These are phyloP conservation scores for Plenodomus tracheiphilus DNA, from an alignment of 2,329 filamentous ascomycete genomes.

Conservation along the genomic window DNA sequence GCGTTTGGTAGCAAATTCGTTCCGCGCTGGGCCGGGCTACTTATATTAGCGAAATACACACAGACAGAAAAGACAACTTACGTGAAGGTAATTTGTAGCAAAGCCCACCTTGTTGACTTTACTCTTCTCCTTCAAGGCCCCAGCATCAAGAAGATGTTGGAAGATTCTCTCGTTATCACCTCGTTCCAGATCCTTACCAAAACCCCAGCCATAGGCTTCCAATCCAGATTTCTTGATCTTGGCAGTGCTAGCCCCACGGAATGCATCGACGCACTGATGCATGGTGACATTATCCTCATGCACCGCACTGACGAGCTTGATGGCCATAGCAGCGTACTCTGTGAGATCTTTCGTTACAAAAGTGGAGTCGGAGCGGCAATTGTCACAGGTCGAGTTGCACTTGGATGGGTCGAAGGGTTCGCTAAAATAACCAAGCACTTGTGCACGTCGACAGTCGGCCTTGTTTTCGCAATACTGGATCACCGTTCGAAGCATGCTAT, in stretches of 20 bases:
- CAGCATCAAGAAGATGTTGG: conserved; percentile 72
- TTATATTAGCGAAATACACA: conserved; percentile 15
- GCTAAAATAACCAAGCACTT: conserved; percentile 92
- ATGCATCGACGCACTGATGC: conserved; percentile 79
- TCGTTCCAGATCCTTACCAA: conserved; percentile 69
- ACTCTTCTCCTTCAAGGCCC: conserved; percentile 73
- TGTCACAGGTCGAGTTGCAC: conserved; percentile 82
- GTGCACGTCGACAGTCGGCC: conserved; percentile 81
- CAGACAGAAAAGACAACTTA: conserved; percentile 44
- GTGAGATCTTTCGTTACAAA: conserved; percentile 80
- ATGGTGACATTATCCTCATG: conserved; percentile 63
- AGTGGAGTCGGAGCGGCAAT: conserved; percentile 73
- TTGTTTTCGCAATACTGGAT: conserved; percentile 88
- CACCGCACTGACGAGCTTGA: conserved; percentile 67
- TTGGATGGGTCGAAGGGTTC: conserved; percentile 74
- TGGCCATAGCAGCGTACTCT: conserved; percentile 69
- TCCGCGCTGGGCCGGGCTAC: conserved; percentile 50
- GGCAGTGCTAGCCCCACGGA: conserved; percentile 70
- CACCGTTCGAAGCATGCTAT: conserved; percentile 82
- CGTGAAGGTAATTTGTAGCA: conserved; percentile 72
- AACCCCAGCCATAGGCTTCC: conserved; percentile 62
- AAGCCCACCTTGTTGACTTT: conserved; percentile 67
- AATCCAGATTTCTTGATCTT: conserved; percentile 59
- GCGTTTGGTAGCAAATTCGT: conserved; percentile 47
- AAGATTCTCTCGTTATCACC: conserved; percentile 85